A percentile compares a stretch with the other conserved stretches of the same genome.
These are phyloP conservation scores for Starmerella lactis-condensi DNA, from an alignment of 805 yeast genomes.

Conservation along the genomic window DNA sequence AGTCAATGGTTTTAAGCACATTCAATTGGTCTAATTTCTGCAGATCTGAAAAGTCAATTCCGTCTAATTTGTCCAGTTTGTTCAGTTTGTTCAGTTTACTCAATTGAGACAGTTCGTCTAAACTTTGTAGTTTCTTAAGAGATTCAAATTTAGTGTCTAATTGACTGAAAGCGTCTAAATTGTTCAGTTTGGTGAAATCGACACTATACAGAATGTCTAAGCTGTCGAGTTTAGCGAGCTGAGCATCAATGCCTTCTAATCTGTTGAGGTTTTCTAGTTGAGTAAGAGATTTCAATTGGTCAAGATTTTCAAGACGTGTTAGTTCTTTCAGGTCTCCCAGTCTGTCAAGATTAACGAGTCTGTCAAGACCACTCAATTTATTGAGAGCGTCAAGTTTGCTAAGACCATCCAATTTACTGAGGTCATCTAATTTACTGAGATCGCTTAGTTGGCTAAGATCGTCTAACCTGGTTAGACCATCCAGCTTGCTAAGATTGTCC, in stretches of 20 bases:
- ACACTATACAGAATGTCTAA: constrained; percentile 2
- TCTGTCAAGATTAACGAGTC: constrained; percentile 1
- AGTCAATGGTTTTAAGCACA: too few relatives aligned
- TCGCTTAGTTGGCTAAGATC: constrained; percentile 1
- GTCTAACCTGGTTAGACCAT: constrained; percentile 14
- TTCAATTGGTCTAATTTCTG: too few relatives aligned
- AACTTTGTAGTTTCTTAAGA: constrained; percentile 16
- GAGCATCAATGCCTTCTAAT: constrained; percentile 4
- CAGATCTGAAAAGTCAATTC: too few relatives aligned
- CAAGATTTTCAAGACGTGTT: constrained; percentile 2
- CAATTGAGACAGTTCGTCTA: constrained; percentile 11
- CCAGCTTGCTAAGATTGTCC: constrained; percentile 2
- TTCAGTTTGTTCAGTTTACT: constrained; percentile 4
- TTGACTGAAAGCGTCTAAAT: too few relatives aligned
- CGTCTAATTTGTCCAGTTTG: constrained; percentile 9
- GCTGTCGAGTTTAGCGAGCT: constrained; percentile 3
- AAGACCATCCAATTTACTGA: constrained; percentile 3
- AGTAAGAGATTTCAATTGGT: not conserved
- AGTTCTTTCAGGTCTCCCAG: constrained; percentile 3
- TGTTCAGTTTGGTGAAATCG: constrained; percentile 1
- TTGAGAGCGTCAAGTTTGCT: constrained; percentile 4
- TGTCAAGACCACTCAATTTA: constrained; percentile 1
- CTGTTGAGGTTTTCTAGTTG: constrained; percentile 1
- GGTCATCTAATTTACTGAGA: not conserved
- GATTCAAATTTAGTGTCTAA: too few relatives aligned